Evolutionary conservation across 2,329 filamentous ascomycete genomes (phyloP).

Genomic region (Pseudocercospora vitis): DNA sequence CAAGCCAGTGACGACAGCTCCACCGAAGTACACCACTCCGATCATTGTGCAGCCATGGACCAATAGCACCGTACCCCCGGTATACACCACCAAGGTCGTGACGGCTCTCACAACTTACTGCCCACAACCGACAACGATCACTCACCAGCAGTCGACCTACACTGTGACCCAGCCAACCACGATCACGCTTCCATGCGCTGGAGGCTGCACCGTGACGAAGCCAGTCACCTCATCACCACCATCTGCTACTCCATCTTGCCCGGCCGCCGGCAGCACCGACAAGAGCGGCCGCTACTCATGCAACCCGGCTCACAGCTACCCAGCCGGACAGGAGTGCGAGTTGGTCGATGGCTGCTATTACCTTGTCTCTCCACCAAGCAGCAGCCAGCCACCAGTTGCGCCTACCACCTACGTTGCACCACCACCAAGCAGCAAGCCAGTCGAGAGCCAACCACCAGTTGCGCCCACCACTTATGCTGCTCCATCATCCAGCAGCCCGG

Average conservation of each 20-base stretch:
- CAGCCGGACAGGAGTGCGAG: constrained; percentile 22
- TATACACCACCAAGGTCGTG: constrained; percentile 60
- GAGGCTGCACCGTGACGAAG: constrained; percentile 22
- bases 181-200: constrained; percentile 28
- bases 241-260: constrained; percentile 1
- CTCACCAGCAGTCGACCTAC: constrained; percentile 66
- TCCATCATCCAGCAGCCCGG: not conserved
- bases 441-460: constrained; percentile 10
- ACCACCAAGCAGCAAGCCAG: constrained; percentile 6
- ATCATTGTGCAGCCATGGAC: not conserved
- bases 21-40: not conserved
- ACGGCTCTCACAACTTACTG: constrained; percentile 69
- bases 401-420: constrained; percentile 4
- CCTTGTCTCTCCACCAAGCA: constrained; percentile 14
- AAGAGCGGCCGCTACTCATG: constrained; percentile 14
- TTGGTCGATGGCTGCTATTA: constrained; percentile 19
- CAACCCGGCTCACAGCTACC: constrained; percentile 12
- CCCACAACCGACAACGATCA: constrained; percentile 64
- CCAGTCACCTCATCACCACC: constrained; percentile 6
- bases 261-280: constrained; percentile 4
- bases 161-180: constrained; percentile 56
- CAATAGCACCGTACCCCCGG: not conserved
- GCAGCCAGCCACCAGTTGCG: not conserved
- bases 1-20: not conserved
- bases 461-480: not conserved